Percentiles rank a stretch among this genome's conserved stretches.
Evolutionary conservation across 306 rosid genomes (phyloP).

Genomic region (Cicer arietinum): DNA sequence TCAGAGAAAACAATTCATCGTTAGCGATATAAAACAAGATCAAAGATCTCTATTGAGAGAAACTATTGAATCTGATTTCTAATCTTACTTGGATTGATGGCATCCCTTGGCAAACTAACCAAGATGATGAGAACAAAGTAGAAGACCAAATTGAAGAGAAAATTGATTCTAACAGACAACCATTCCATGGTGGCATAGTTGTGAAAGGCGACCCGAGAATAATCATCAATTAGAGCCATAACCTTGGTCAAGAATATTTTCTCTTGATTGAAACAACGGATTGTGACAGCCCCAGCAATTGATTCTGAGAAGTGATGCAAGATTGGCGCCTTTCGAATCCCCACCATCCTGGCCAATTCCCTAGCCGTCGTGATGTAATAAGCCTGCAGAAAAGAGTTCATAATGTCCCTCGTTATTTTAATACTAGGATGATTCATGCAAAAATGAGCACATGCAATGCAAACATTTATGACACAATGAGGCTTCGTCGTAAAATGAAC

Average conservation of each 20-base stretch:
- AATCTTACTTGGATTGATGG: conserved; percentile 76
- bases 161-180: conserved; percentile 79
- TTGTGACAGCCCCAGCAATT: conserved; percentile 62
- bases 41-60: not conserved
- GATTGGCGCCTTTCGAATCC: conserved; percentile 77
- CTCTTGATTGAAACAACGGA: conserved; percentile 80
- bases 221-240: conserved; percentile 62
- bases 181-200: conserved; percentile 87
- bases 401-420: conserved; percentile 22
- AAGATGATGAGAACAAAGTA: conserved; percentile 67
- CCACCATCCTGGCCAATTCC: conserved; percentile 88
- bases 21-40: not conserved
- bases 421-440: conserved; percentile 24
- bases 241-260: conserved; percentile 56
- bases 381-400: conserved; percentile 54
- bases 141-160: conserved; percentile 74
- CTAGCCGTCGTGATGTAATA: conserved; percentile 83
- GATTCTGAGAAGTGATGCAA: conserved; percentile 90
- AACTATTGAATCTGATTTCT: not conserved
- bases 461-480: conserved; percentile 17
- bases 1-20: conserved; percentile 31
- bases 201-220: conserved; percentile 77
- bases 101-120: conserved; percentile 70
- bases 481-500: conserved; percentile 14
- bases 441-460: conserved; percentile 17